Percentiles rank a stretch among this genome's conserved stretches.
Conservation (phyloP, 2,329 filamentous ascomycete genomes). For the Arthrobotrys megalospora region DNA sequence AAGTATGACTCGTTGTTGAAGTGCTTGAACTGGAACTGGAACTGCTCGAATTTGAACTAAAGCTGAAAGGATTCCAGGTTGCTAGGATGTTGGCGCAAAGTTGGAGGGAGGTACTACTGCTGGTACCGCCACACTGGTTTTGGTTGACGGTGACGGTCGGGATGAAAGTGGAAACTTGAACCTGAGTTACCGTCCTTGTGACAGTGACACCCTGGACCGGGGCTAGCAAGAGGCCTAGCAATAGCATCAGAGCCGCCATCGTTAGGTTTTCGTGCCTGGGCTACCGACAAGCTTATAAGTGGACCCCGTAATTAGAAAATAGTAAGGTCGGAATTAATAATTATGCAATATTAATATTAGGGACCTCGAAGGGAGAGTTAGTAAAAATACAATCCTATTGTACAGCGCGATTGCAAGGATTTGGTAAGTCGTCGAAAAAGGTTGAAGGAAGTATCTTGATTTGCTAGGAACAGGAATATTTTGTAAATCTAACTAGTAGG, state of each 20-base stretch:
- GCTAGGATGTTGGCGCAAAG: conserved; percentile 27
- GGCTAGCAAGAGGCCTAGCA: conserved; percentile 15
- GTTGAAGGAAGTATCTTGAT: too few species aligned
- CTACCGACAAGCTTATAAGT: too few species aligned
- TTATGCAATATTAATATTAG: too few species aligned
- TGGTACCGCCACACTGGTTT: conserved; percentile 14
- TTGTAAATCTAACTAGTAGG: too few species aligned
- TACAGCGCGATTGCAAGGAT: too few species aligned
- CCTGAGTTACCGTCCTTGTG: conserved; percentile 19
- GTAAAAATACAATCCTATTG: too few species aligned
- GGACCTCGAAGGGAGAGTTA: too few species aligned
- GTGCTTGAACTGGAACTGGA: background rate
- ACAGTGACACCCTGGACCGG: conserved; percentile 2
- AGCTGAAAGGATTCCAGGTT: conserved; percentile 47
- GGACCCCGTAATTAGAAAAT: too few species aligned
- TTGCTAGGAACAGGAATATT: too few species aligned
- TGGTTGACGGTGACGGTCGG: conserved; percentile 36
- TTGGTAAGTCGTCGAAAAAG: too few species aligned
- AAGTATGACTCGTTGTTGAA: conserved; percentile 11
- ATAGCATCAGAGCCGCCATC: conserved; percentile 11
- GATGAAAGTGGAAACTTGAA: conserved; percentile 24
- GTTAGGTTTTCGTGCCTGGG: background rate
- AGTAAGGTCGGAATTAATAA: too few species aligned
- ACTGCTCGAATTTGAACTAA: conserved; percentile 13
- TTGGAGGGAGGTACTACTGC: conserved; percentile 26